Base-by-base conservation (phyloP, 108 stramenopile genomes). In the Cylindrotheca closterium region DNA sequence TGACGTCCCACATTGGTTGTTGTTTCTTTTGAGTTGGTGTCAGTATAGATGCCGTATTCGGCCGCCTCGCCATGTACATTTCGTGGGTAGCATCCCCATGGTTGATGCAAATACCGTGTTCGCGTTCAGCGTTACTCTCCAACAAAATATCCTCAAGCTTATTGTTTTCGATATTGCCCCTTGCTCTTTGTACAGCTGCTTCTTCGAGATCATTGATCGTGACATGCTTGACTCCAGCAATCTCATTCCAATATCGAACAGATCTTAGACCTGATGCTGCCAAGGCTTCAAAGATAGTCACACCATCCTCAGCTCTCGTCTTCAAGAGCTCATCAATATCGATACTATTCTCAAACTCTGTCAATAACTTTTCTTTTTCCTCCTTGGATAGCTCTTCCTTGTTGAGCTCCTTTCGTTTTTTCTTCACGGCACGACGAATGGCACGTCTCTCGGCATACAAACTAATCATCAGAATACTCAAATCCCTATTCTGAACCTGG, bases 401-500 rank as follows among this genome's bases (percentile, higher is more conserved):
- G 29, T 70, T 29, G 1, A 89, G 51, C 60, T 84, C 80, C 53
- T 93, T 85, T 60, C 73, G 55, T 33, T 75, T 73, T 51, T 56
- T 68, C 51, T 75, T 47, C n/a, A 73, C 37, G 52, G 82, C 86
- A 30, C 56, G 60, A 33, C 83, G 77, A 24, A 79, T 68, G 8
- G 81, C 79, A n/a, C 94, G 77, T 47, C 92, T 77, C 68, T 96
- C 89, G 15, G 84, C 90, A 74, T 86, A 91, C 55, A 94, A 66
- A 29, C 81, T 70, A 46, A 98, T 88, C 80, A 98, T 95, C 31
- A 96, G 60, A 30, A 97, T 81, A 24, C 79, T 82, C 24, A 99
- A 73, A 72, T 99, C 98, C 4, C 98, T 85, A 77, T 99, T 99
- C 60, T 97, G 92, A 5, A 97, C 96, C 80, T 99, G 98, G 5